A percentile compares a stretch with the other conserved stretches of the same genome.
Conservation (phyloP, 1,284 basidiomycete genomes). For the Trichosporon sp. region DNA sequence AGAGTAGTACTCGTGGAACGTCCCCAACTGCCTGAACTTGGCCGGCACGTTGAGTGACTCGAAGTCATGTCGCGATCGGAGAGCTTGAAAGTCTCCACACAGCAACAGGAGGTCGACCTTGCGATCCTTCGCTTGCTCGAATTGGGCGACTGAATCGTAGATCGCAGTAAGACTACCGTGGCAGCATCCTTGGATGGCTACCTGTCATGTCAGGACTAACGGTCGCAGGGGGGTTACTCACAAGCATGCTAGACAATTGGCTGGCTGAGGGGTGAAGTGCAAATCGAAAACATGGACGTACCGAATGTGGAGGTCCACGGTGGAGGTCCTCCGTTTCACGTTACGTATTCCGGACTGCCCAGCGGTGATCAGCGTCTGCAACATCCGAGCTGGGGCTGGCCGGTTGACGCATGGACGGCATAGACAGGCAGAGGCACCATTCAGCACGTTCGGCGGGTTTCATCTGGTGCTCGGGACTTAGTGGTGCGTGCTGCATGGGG, state of each 20-base stretch:
- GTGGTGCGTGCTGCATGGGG: no score
- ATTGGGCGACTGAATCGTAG: constrained; percentile 71
- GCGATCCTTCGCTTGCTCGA: constrained; percentile 66
- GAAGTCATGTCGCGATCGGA: constrained; percentile 83
- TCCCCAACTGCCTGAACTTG: constrained; percentile 83
- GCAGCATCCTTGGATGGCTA: constrained; percentile 93
- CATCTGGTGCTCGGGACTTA: no score
- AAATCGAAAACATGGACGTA: background rate
- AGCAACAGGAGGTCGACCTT: constrained; percentile 83
- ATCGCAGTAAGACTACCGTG: constrained; percentile 88
- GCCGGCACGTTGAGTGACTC: constrained; percentile 86
- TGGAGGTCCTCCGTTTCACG: background rate
- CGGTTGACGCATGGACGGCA: background rate
- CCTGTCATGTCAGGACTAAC: constrained; percentile 57
- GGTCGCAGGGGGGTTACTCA: background rate
- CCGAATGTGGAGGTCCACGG: constrained; percentile 3
- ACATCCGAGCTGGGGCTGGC: no score
- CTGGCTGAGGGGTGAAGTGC: background rate
- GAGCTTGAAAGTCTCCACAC: constrained; percentile 84
- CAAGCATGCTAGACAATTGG: background rate
- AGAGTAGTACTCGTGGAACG: constrained; percentile 88
- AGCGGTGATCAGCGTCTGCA: no score
- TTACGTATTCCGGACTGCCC: background rate
- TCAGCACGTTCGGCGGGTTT: background rate
- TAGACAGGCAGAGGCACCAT: no score